These are phyloP conservation scores for Emmonsiellopsis sp. DNA, from an alignment of 2,329 filamentous ascomycete species.

Conservation along the genomic window DNA sequence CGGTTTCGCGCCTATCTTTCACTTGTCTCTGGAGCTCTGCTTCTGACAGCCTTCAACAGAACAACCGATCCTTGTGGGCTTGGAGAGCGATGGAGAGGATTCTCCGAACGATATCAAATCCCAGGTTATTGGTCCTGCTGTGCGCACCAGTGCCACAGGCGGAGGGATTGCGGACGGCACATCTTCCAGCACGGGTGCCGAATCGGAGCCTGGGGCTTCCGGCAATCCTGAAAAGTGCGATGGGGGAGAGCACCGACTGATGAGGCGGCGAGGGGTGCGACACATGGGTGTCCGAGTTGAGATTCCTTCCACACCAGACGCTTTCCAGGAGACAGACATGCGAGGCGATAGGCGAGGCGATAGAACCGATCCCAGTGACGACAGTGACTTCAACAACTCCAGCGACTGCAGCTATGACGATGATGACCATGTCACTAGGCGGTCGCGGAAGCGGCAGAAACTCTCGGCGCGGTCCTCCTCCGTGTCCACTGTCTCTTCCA, in stretches of 20 bases:
- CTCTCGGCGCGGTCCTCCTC: background rate
- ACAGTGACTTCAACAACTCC: background rate
- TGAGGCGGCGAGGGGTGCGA: background rate
- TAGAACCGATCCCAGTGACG: background rate
- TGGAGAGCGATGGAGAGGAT: slow-evolving; percentile 1
- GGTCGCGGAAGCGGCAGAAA: background rate
- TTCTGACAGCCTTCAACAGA: background rate
- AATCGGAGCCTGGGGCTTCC: background rate
- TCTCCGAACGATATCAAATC: slow-evolving; percentile 1
- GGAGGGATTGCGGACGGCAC: background rate
- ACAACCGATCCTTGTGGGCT: background rate
- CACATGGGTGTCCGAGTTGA: background rate
- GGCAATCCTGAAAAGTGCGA: background rate
- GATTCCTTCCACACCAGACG: too few relatives aligned
- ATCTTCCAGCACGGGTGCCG: background rate
- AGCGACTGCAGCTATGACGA: background rate
- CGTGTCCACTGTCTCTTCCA: background rate
- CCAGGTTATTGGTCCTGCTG: background rate
- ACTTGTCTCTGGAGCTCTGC: background rate
- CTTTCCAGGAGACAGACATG: background rate
- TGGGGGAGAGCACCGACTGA: background rate
- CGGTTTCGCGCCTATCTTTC: background rate
- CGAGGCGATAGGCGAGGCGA: background rate
- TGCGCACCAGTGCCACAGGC: background rate
- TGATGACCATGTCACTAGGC: slow-evolving; percentile 2